Percentiles rank a stretch among this genome's conserved stretches.
These are phyloP conservation scores for Arthroderma uncinatum DNA, from an alignment of 2,329 filamentous ascomycete genomes.

Conservation along the genomic window DNA sequence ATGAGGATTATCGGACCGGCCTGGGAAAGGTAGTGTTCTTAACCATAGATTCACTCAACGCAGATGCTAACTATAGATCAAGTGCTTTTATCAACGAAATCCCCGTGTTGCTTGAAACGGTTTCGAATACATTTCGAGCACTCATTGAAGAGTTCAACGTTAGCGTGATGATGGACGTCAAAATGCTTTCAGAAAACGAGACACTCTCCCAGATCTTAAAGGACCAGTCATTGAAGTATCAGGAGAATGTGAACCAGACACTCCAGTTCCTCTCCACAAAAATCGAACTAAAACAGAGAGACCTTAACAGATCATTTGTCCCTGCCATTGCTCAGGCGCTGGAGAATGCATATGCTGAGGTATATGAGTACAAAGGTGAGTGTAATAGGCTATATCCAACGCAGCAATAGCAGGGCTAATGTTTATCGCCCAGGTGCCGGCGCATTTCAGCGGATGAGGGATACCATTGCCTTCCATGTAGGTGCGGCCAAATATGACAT, in stretches of 20 bases:
- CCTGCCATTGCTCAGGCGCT: neutral
- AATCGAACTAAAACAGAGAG: constrained; percentile 3
- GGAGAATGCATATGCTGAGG: neutral
- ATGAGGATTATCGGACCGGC: constrained; percentile 1
- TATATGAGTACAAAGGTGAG: neutral
- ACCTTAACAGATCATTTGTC: neutral
- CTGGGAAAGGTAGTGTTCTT: constrained; percentile 10
- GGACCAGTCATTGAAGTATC: neutral
- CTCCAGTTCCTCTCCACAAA: neutral
- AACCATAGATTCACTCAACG: neutral
- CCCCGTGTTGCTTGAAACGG: neutral
- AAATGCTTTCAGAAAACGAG: neutral
- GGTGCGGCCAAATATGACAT: neutral
- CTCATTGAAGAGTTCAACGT: neutral
- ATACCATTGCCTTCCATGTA: neutral
- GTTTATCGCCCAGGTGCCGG: neutral
- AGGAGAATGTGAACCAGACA: neutral
- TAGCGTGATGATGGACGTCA: neutral
- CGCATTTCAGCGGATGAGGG: neutral
- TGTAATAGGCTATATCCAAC: neutral
- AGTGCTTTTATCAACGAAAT: constrained; percentile 4
- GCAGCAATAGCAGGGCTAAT: neutral
- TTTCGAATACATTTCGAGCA: neutral
- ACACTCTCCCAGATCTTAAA: neutral
- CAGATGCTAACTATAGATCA: neutral